Evolutionary conservation across 2,329 filamentous ascomycete genomes (phyloP), one percentile per base, ranked within the genome.

Genomic region (Claviceps sp.): DNA sequence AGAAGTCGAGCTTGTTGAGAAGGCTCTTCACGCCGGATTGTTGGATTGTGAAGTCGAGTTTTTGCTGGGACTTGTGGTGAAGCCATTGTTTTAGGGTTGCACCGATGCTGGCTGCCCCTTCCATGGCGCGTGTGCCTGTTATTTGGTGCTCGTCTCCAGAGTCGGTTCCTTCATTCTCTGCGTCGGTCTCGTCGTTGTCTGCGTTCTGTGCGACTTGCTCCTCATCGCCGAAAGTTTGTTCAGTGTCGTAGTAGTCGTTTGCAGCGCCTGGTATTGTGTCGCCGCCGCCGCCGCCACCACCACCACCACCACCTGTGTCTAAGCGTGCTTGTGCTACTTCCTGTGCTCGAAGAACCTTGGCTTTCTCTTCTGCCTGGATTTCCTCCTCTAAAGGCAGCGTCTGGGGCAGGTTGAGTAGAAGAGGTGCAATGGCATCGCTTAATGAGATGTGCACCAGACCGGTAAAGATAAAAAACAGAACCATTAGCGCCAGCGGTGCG

Each of bases 321-420:
- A 47, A 47, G 7, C 62, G 58, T 4, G 60, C 64, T 3, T 54
- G 59, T 0, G 59, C 58, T 9, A 59, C 50, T 11, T 57, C 57
- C 2, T 56, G 52, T 6, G 57, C 58, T 4, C 56, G 58, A 4
- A 62, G 60, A 0, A 70, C 68, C 51, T 78, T 74, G 53, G 78
- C 76, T 57, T 78, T 64, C 71, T 69, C 67, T 48, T 68, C 63
- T 37, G 62, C 55, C 30, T 69, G 67, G 5, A 71, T 57, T 55
- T 78, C 74, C 57, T 77, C 76, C 52, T 77, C 70, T 0, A 83
- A 67, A 18, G 82, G 60, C 2, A 84, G 71, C n/a, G 84, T 85
- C 62, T 85, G 82, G 1, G 89, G 89, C 1, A 95, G 77, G 60
- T 84, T 91, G 63, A 86, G 79, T 26, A 95, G 72, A 5, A 95